phyloP scores from a whole-genome alignment of 169 alveolate species.

The Ichthyophthirius multifiliis region DNA sequence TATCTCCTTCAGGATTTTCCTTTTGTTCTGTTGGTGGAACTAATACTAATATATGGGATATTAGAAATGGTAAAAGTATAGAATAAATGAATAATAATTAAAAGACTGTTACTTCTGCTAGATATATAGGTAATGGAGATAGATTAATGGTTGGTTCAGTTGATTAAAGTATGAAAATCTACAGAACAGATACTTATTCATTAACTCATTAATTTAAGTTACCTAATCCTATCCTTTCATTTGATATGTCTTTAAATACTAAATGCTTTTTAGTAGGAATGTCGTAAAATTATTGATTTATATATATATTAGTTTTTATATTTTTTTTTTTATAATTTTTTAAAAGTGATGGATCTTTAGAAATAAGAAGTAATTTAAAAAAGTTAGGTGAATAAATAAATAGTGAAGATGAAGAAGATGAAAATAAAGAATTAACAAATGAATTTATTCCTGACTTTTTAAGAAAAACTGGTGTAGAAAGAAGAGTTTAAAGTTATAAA shows the following conservation, averaged over 20 bases:
- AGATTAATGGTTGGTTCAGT: neutral
- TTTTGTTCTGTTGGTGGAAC: slow-evolving; percentile 24
- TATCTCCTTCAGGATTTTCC: slow-evolving; percentile 9
- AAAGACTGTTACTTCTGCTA: slow-evolving; percentile 10
- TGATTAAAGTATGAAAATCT: slow-evolving; percentile 6
- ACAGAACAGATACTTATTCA: slow-evolving; percentile 22
- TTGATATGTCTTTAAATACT: neutral
- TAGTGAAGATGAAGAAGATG: neutral
- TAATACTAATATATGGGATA: neutral
- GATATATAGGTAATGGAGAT: slow-evolving; percentile 13
- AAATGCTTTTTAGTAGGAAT: slow-evolving; percentile 8
- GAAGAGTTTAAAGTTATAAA: neutral
- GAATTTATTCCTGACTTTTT: slow-evolving; percentile 2
- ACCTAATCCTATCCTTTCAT: neutral
- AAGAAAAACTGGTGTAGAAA: neutral
- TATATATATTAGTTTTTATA: neutral
- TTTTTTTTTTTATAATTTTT: neutral
- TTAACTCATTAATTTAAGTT: slow-evolving; percentile 5
- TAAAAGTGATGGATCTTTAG: slow-evolving; percentile 5
- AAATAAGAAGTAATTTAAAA: neutral
- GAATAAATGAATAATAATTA: neutral
- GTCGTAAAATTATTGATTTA: neutral
- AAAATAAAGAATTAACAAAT: neutral
- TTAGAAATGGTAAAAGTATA: slow-evolving; percentile 1
- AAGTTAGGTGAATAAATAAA: slow-evolving; percentile 8